Evolutionary conservation across 169 alveolate species (phyloP), one percentile per base, ranked within the genome.

Genomic region (Babesia caballi): DNA sequence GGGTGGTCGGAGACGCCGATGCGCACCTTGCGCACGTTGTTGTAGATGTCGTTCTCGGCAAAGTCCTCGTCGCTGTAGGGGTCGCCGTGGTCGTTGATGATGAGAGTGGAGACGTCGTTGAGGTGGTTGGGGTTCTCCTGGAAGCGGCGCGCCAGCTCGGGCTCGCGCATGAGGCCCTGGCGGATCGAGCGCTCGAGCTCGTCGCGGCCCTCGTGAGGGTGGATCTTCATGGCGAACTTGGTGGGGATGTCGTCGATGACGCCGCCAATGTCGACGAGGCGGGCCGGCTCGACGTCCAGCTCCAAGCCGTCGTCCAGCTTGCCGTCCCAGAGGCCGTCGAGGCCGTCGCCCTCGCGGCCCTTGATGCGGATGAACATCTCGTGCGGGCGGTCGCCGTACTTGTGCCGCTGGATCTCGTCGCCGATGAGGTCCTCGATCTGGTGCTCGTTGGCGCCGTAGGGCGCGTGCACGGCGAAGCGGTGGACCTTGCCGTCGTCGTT

Each of bases 1-100:
- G 87, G 82, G 41, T 78, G 87, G 41, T 78, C 87, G 21, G 87
- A 56, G 6, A 78, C 76, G 30, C 87, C 87, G 12, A 78, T 42
- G 41, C 71, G 46, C 14, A 78, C 57, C 69, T 25, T 78, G 49
- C 52, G 49, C 30, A 63, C 53, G 38, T 50, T 58, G 42, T 44
- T 52, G 51, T 59, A 78, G 19, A 58, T 23, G 30, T 68, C 77
- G 35, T 53, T 27, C 32, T 35, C 33, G n/a, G 33, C 30, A 42
- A 71, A 56, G 32, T 81, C 88, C 35, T 81, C 88, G 51, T 81
- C 84, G 21, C 42, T 66, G 57, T 81, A 81, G 12, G 75, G 54
- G 42, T 44, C 27, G 11, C 80, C 84, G n/a, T n/a, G 28, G 4
- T 50, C 68, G 51, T 71, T 73, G n/a, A 73, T 53, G 59, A 81